Evolutionary conservation across 2,329 filamentous ascomycete genomes (phyloP).

Genomic region (Lasiodiplodia sp.): DNA sequence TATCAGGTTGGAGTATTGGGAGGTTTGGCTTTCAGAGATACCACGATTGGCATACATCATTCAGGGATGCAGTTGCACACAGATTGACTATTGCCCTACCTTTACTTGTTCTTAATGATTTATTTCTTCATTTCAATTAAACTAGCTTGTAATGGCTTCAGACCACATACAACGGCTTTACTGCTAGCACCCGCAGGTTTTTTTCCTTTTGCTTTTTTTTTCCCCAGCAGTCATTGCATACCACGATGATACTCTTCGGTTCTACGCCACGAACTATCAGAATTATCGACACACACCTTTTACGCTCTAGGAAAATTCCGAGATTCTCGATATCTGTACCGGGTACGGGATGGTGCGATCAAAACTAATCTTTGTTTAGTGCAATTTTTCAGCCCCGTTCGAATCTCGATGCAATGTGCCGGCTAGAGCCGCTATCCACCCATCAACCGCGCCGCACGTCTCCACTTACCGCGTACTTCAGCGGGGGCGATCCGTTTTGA

Average conservation of each 20-base stretch:
- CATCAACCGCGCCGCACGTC: neutral
- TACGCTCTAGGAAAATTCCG: too few species aligned
- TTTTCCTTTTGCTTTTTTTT: too few species aligned
- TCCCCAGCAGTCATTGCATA: neutral
- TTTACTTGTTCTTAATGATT: conserved; percentile 7
- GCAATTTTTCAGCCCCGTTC: neutral
- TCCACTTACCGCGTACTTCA: conserved; percentile 2
- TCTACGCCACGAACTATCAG: too few species aligned
- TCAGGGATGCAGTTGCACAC: neutral
- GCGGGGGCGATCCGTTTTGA: neutral
- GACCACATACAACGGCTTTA: neutral
- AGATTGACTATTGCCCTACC: neutral
- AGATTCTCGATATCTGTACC: neutral
- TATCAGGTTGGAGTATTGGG: neutral
- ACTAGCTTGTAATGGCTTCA: neutral
- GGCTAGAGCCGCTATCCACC: neutral
- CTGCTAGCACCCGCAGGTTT: neutral
- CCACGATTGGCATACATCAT: conserved; percentile 9
- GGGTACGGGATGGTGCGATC: conserved; percentile 9
- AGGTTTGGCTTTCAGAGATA: conserved; percentile 12
- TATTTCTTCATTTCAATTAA: neutral
- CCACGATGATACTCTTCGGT: neutral
- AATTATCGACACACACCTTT: too few species aligned
- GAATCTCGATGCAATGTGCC: neutral
- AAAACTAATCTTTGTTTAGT: neutral